Conservation (phyloP, 331 rosid species). For the Acacia pycnantha region DNA sequence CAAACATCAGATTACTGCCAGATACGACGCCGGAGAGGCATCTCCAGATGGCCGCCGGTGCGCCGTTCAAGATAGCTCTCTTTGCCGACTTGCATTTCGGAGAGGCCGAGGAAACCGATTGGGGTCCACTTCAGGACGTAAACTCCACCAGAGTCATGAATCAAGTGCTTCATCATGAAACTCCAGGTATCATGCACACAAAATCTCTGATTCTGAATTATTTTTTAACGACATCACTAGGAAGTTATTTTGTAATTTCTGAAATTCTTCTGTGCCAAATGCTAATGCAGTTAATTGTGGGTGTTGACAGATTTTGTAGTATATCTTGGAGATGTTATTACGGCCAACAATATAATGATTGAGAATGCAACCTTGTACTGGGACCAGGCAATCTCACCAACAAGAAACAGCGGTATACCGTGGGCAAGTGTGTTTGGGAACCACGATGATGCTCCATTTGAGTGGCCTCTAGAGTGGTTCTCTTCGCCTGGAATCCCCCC, state of each 20-base stretch:
- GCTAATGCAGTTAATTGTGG: neutral
- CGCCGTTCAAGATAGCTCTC: constrained; percentile 57
- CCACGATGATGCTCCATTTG: constrained; percentile 82
- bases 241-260: neutral
- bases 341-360: constrained; percentile 73
- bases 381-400: constrained; percentile 75
- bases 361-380: constrained; percentile 77
- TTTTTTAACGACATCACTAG: neutral
- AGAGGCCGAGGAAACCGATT: constrained; percentile 55
- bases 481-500: constrained; percentile 69
- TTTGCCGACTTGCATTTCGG: constrained; percentile 91
- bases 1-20: constrained; percentile 22
- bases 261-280: constrained; percentile 1
- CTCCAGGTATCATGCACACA: constrained; percentile 41
- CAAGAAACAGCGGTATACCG: constrained; percentile 66
- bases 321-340: constrained; percentile 83
- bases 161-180: constrained; percentile 43
- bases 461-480: constrained; percentile 87
- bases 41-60: constrained; percentile 38
- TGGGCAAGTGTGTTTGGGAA: constrained; percentile 84
- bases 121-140: constrained; percentile 81
- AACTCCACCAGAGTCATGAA: constrained; percentile 56
- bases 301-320: constrained; percentile 69
- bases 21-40: constrained; percentile 23
- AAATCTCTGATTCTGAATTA: neutral